phyloP scores from a whole-genome alignment of 2,329 filamentous ascomycete species.

The Teratosphaeria gauchensis region DNA sequence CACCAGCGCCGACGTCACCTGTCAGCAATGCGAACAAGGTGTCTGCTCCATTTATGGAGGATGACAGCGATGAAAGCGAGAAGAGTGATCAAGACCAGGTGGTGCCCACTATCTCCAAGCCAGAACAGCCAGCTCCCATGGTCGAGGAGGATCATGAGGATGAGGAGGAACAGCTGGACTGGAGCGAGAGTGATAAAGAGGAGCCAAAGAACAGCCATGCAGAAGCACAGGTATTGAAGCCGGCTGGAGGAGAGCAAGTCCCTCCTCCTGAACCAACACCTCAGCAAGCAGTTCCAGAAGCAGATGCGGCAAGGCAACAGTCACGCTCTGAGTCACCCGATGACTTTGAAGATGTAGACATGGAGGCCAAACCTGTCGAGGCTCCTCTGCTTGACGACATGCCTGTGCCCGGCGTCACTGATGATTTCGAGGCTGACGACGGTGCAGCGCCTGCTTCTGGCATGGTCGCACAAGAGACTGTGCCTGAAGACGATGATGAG shows the following conservation, averaged over 20 bases:
- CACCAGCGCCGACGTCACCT: background rate
- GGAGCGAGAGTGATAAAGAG: constrained; percentile 45
- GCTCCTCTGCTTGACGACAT: background rate
- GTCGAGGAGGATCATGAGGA: constrained; percentile 5
- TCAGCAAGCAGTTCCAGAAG: background rate
- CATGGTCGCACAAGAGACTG: constrained; percentile 21
- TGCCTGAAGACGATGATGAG: constrained; percentile 21
- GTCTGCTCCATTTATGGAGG: constrained; percentile 6
- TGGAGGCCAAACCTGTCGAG: constrained; percentile 10
- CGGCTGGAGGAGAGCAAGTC: constrained; percentile 2
- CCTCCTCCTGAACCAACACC: constrained; percentile 3
- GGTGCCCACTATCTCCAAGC: background rate
- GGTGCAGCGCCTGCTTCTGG: constrained; percentile 23
- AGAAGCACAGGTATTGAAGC: background rate
- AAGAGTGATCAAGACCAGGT: background rate
- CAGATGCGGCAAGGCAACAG: background rate
- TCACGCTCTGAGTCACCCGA: constrained; percentile 35
- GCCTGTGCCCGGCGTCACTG: constrained; percentile 5
- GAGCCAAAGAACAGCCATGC: background rate
- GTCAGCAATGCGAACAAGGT: background rate
- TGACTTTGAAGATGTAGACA: constrained; percentile 42
- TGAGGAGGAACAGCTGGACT: constrained; percentile 35
- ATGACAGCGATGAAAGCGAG: constrained; percentile 6
- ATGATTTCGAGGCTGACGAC: constrained; percentile 13
- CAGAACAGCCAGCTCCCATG: background rate